Evolutionary conservation across 768 basidiomycete genomes (phyloP).

Genomic region (Collybia sp.): DNA sequence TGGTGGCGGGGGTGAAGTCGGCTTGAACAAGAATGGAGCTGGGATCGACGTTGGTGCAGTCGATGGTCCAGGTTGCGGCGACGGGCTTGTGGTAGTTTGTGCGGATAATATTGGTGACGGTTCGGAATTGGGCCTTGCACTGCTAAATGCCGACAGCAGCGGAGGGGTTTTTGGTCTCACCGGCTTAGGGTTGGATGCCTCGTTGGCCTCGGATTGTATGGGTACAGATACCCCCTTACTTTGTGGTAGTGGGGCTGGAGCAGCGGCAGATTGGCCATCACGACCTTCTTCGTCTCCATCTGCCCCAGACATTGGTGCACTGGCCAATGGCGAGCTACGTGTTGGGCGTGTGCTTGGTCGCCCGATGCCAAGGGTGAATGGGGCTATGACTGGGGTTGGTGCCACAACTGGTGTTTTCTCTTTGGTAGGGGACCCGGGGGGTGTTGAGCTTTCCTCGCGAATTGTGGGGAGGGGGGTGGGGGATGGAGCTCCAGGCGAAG

Average conservation of each 20-base stretch:
- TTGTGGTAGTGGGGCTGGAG: conserved; percentile 34
- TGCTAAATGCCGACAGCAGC: conserved; percentile 26
- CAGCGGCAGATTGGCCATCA: conserved; percentile 15
- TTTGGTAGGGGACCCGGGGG: conserved; percentile 58
- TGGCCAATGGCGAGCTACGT: conserved; percentile 77
- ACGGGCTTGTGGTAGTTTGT: too few relatives aligned
- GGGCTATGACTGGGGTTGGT: conserved; percentile 21
- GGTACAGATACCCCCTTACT: conserved; percentile 24
- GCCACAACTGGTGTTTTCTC: conserved; percentile 21
- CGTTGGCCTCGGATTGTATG: conserved; percentile 21
- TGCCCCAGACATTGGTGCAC: conserved; percentile 37
- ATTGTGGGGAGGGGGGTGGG: conserved; percentile 18
- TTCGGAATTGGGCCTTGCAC: conserved; percentile 2
- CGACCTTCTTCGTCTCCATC: conserved; percentile 41
- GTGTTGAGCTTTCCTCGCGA: conserved; percentile 50
- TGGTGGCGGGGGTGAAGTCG: too few relatives aligned
- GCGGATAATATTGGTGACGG: not conserved
- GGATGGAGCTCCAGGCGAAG: conserved; percentile 19
- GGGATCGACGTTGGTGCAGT: too few relatives aligned
- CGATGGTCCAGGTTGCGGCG: too few relatives aligned
- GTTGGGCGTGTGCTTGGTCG: conserved; percentile 61
- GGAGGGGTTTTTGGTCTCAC: conserved; percentile 48
- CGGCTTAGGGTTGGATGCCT: conserved; percentile 19
- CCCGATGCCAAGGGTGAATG: conserved; percentile 37
- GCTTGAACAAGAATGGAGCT: too few relatives aligned